Evolutionary conservation across 2,329 filamentous ascomycete genomes (phyloP).

Genomic region (Xylaria polymorpha): DNA sequence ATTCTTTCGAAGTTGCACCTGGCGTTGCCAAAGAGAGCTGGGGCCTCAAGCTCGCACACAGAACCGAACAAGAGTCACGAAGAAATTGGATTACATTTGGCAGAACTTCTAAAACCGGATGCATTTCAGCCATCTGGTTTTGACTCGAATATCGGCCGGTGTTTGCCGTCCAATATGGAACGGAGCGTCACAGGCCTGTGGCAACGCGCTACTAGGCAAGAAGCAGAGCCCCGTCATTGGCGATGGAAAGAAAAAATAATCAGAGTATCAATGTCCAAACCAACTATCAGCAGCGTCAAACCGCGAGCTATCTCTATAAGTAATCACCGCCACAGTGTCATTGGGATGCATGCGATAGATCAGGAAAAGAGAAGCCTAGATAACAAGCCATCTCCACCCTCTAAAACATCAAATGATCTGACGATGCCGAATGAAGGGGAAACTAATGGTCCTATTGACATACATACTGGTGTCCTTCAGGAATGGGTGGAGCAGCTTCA

Average conservation of each 20-base stretch:
- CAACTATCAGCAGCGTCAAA: slow-evolving; percentile 3
- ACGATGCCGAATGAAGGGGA: slow-evolving; percentile 7
- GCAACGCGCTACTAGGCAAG: slow-evolving; percentile 34
- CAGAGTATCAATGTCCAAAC: slow-evolving; percentile 22
- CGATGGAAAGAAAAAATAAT: slow-evolving; percentile 25
- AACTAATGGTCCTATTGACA: slow-evolving; percentile 34
- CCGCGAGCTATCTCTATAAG: background rate
- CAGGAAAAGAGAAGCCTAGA: background rate
- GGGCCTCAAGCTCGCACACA: slow-evolving; percentile 40
- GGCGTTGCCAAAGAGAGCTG: slow-evolving; percentile 50
- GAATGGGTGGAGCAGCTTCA: slow-evolving; percentile 48
- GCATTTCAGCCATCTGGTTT: background rate
- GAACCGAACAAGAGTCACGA: slow-evolving; percentile 22
- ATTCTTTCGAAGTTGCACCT: slow-evolving; percentile 54
- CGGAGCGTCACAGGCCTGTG: slow-evolving; percentile 30
- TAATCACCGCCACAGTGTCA: background rate
- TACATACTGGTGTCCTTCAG: slow-evolving; percentile 44
- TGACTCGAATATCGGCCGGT: background rate
- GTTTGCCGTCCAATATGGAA: background rate
- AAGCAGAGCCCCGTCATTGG: slow-evolving; percentile 25
- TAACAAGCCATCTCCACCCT: background rate
- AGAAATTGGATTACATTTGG: slow-evolving; percentile 1
- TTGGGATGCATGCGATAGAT: background rate
- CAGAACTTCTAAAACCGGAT: slow-evolving; percentile 4
- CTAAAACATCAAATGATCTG: background rate